Conservation (phyloP, 208 protist genomes). For the Wallacemonas rigidus region DNA sequence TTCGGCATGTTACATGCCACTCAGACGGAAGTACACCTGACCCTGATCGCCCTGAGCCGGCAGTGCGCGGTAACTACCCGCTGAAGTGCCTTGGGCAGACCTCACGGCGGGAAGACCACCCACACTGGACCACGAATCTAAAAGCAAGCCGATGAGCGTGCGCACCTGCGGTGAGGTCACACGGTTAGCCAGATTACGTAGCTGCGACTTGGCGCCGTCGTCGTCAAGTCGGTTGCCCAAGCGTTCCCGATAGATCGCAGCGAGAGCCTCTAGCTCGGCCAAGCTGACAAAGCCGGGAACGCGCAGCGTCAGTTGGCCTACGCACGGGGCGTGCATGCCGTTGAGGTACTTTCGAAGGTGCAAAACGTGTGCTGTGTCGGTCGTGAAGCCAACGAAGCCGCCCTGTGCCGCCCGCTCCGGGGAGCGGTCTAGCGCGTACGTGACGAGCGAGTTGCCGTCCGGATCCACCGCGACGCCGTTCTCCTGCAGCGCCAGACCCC, state of each 20-base stretch:
- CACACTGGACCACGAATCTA: conserved; percentile 27
- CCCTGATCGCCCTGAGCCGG: conserved; percentile 6
- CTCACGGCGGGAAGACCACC: no score
- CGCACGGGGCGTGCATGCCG: conserved; percentile 37
- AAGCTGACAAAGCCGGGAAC: conserved; percentile 55
- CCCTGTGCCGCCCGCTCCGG: conserved; percentile 59
- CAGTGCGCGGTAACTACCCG: not conserved
- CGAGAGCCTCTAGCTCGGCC: conserved; percentile 45
- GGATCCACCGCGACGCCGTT: conserved; percentile 56
- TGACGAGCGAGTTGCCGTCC: conserved; percentile 34
- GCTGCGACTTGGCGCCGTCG: conserved; percentile 32
- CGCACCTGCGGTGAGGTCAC: conserved; percentile 41
- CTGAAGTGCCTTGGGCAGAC: no score
- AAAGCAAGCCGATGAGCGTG: conserved; percentile 55
- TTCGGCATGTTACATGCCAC: conserved; percentile 33
- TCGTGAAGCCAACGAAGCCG: conserved; percentile 58
- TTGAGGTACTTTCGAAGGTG: conserved; percentile 65
- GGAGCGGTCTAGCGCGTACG: conserved; percentile 51
- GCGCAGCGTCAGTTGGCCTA: conserved; percentile 56
- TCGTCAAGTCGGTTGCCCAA: conserved; percentile 30
- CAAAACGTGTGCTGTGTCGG: conserved; percentile 52
- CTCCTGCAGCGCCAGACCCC: conserved; percentile 69
- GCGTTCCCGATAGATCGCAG: conserved; percentile 34
- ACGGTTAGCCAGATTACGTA: conserved; percentile 44
- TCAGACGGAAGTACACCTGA: conserved; percentile 77